Evolutionary conservation across 2,329 filamentous ascomycete species (phyloP), one percentile per base, ranked within the genome.

Genomic region (Diplodia corticola): DNA sequence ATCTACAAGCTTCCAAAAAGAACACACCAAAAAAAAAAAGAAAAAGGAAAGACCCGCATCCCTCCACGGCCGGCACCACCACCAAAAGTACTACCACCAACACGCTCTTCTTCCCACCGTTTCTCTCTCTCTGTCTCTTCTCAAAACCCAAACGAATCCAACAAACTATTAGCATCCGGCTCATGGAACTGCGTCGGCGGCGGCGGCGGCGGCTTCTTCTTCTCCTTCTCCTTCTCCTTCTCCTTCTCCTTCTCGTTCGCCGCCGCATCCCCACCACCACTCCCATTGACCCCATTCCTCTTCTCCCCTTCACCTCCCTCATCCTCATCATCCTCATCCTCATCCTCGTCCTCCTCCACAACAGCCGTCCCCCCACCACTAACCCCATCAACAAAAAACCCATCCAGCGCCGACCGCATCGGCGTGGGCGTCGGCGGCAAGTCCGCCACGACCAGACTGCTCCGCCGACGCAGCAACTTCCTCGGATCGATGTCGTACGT

Each of bases 61-160:
- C 40, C 17, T 9, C 40, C 40, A 44, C 40, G 15, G 15, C 15
- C 15, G 17, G 17, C 7, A 7, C 37, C 17, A 7, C 7, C 5
- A 44, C 13, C 15, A 5, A 40, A 7, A 5, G 5, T 4, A 30
- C 28, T 30, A 5, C 28, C 5, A 30, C 28, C 37, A n/a, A n/a
- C 15, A 13, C 17, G 0, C 13, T 15, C 35, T 2, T 7, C 17
- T n/a, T n/a, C n/a, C n/a, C n/a, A n/a, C n/a, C n/a, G n/a, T n/a
- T n/a, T n/a, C n/a, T n/a, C n/a, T n/a, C n/a, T n/a, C n/a, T n/a
- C n/a, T n/a, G n/a, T n/a, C n/a, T n/a, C n/a, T n/a, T n/a, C 26
- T 53, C 22, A 98, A 75, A 98, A 95, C 1, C 94, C 94, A 84
- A 98, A 98, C 76, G 87, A 93, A 82, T 98, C 94, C 72, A 98